phyloP scores from a whole-genome alignment of 164 flowering plant genomes.

The Protea cynaroides region DNA sequence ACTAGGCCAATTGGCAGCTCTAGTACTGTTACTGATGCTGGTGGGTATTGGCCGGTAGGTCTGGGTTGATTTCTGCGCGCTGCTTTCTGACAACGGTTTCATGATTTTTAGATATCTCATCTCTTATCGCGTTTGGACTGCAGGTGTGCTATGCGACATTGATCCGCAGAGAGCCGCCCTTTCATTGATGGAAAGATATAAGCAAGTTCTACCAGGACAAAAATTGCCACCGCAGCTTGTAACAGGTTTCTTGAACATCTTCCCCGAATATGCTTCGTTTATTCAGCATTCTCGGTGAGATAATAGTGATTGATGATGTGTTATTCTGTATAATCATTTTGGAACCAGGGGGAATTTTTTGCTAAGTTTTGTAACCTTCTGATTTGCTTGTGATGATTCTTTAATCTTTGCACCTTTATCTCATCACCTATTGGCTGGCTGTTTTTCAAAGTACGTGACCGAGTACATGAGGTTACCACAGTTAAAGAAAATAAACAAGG shows the following conservation, averaged over 20 bases:
- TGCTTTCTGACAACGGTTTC: background rate
- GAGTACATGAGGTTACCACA: too few relatives aligned
- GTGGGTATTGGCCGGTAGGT: too few relatives aligned
- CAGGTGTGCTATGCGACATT: conserved; percentile 50
- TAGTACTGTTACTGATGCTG: too few relatives aligned
- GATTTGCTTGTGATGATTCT: background rate
- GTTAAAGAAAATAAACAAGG: too few relatives aligned
- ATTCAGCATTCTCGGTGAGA: conserved; percentile 19
- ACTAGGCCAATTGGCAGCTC: too few relatives aligned
- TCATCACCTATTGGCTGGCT: too few relatives aligned
- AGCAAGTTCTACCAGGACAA: conserved; percentile 27
- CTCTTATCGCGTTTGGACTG: conserved; percentile 1
- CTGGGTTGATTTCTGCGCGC: background rate
- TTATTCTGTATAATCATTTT: background rate
- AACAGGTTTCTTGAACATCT: conserved; percentile 30
- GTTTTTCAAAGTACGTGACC: too few relatives aligned
- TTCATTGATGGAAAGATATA: conserved; percentile 41
- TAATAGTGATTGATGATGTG: background rate
- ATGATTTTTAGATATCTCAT: background rate
- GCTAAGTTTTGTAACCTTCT: background rate
- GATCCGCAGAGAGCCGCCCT: conserved; percentile 30
- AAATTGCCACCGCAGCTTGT: conserved; percentile 27
- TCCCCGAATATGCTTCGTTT: conserved; percentile 35
- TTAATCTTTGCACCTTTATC: too few relatives aligned
- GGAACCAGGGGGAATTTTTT: background rate